Percentiles rank a stretch among this genome's conserved stretches.
These are phyloP conservation scores for Pinus albicaulis DNA, from an alignment of 75 land plant species.

Conservation along the genomic window DNA sequence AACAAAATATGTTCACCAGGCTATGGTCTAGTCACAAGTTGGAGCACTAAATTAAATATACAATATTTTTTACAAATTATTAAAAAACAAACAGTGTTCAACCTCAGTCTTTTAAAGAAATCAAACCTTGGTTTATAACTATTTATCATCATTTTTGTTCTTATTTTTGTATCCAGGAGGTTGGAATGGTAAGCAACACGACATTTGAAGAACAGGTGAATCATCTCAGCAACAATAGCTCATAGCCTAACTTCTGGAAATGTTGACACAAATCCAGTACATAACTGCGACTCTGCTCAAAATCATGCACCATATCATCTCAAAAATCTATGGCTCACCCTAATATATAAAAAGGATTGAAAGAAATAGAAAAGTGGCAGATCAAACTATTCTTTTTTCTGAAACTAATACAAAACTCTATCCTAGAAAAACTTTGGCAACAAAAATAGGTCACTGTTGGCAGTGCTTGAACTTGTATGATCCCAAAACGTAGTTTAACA, in stretches of 20 bases:
- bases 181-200: constrained; percentile 73
- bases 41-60: too few species aligned
- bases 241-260: background rate
- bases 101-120: background rate
- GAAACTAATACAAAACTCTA: too few species aligned
- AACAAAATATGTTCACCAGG: too few species aligned
- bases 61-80: background rate
- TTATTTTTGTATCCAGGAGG: constrained; percentile 68
- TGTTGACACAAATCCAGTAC: constrained; percentile 7
- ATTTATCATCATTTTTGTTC: constrained; percentile 22
- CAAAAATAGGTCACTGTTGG: too few species aligned
- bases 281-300: constrained; percentile 16
- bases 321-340: background rate
- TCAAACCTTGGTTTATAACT: constrained; percentile 16
- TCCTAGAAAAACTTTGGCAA: too few species aligned
- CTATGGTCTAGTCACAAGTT: too few species aligned
- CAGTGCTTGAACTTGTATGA: too few species aligned
- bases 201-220: constrained; percentile 28
- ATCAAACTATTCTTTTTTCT: too few species aligned
- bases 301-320: constrained; percentile 47
- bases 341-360: too few species aligned
- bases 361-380: too few species aligned
- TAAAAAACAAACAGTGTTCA: background rate
- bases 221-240: background rate
- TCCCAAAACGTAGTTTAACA: too few species aligned